These are phyloP conservation scores for Verticillium isaacii DNA, from an alignment of 2,329 filamentous ascomycete genomes.

Conservation along the genomic window DNA sequence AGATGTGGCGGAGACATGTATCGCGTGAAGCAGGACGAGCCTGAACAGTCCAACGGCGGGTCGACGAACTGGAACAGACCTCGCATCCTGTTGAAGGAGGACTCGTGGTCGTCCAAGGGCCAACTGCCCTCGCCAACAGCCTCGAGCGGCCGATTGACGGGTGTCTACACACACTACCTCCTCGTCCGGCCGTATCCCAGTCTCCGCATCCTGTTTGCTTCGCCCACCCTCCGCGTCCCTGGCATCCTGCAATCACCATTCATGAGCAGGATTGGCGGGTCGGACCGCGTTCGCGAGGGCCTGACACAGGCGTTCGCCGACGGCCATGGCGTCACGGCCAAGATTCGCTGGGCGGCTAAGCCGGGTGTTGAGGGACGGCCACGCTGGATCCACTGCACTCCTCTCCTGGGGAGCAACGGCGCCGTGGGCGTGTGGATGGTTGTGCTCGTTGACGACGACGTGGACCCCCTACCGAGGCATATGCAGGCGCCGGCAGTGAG, in stretches of 20 bases:
- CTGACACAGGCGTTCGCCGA: constrained; percentile 57
- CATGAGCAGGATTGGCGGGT: constrained; percentile 48
- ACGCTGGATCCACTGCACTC: constrained; percentile 75
- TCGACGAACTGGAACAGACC: constrained; percentile 30
- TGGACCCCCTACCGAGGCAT: constrained; percentile 9
- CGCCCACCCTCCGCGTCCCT: constrained; percentile 60
- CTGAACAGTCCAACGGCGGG: constrained; percentile 13
- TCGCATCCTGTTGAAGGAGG: constrained; percentile 34
- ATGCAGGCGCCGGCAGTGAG: constrained; percentile 20
- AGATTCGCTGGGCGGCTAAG: constrained; percentile 63
- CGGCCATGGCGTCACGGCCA: constrained; percentile 68
- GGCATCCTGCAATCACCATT: constrained; percentile 61
- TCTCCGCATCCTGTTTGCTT: constrained; percentile 64
- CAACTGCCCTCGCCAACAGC: constrained; percentile 1
- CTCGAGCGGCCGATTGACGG: constrained; percentile 26
- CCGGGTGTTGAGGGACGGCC: constrained; percentile 52
- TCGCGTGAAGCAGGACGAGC: constrained; percentile 36
- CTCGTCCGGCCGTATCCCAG: constrained; percentile 62
- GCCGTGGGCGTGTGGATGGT: constrained; percentile 76
- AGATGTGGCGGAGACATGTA: constrained; percentile 62
- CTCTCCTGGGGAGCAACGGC: constrained; percentile 61
- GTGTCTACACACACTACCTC: constrained; percentile 54
- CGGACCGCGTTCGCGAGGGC: constrained; percentile 39
- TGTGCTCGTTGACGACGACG: constrained; percentile 64
- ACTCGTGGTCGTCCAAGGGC: constrained; percentile 14